Base-by-base conservation (phyloP, 805 yeast species). In the Maudiozyma serrabonitensis region DNA sequence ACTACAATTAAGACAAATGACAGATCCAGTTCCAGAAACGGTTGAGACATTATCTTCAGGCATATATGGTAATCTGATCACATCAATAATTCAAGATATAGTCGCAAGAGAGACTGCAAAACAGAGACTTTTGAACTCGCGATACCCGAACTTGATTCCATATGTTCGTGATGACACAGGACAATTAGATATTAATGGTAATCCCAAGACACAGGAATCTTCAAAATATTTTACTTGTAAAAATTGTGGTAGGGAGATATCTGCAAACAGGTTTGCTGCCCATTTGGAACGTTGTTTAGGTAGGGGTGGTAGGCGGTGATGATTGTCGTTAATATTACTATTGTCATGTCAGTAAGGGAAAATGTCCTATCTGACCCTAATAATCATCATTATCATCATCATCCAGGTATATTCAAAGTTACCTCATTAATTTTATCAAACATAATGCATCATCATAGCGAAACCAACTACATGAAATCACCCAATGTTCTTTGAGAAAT, bases 251-350 rank as follows among this genome's bases (percentile, higher is more conserved):
- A 73, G 99, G 50, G 87, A 83, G 59, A 84, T 91, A 7, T 91
- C 96, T 0, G 96, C 95, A 0, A 84, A 87, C 38, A 72, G 99
- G 51, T 90, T 87, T 73, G 97, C 98, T 2, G 89, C 87, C 41
- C 99, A 91, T 67, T 75, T 91, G 31, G 95, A 89, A 62, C 80
- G 95, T 58, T 91, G 99, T 63, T 67, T 89, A 23, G 87, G 87
- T 42, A 85, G 96, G 12, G 75, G 86, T 50, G 71, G 73, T 25
- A 69, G 81, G 54, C 71, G 75, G 54, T 70, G 51, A 16, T 37
- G 51, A 5, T 37, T 16, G 16, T 37, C 18, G 19, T 37, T 7
- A 28, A 28, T 2, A 9, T 8, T 26, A 11, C 32, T 28, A 28
- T 28, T 28, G 32, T 28, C 32, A 28, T 28, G 32, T 28, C 32